phyloP scores from a whole-genome alignment of 2,329 filamentous ascomycete species.

The Ceratocystis diversiconidia region DNA sequence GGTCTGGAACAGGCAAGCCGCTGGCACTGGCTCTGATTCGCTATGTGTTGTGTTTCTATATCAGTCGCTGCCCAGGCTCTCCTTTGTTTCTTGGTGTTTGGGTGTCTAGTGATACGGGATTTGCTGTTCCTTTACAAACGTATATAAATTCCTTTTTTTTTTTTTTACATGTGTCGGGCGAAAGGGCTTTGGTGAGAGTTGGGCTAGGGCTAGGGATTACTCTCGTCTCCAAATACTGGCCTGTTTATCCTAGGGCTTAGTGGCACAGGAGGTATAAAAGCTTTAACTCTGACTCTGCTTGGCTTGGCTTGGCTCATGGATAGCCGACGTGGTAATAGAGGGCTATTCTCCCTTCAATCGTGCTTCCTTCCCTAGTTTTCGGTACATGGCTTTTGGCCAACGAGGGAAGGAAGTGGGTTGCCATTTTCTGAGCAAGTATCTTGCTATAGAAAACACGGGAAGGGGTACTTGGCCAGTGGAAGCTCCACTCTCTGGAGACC shows the following conservation, averaged over 20 bases:
- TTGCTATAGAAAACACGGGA: not conserved
- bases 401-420: not conserved
- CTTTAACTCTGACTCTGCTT: no score
- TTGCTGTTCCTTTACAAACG: no score
- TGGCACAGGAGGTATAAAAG: no score
- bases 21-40: not conserved
- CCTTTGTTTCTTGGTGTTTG: not conserved
- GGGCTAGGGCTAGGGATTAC: not conserved
- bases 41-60: not conserved
- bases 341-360: not conserved
- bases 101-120: no score
- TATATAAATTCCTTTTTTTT: no score
- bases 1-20: not conserved
- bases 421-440: not conserved
- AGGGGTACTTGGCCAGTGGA: not conserved
- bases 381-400: conserved; percentile 5
- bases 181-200: not conserved
- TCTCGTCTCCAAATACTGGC: not conserved
- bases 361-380: conserved; percentile 7
- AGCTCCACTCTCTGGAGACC: no score
- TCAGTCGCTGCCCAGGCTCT: not conserved
- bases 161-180: not conserved
- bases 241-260: not conserved
- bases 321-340: not conserved
- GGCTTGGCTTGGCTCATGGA: not conserved